Base-by-base conservation (phyloP, 768 basidiomycete genomes). In the Lactarius tabidus region DNA sequence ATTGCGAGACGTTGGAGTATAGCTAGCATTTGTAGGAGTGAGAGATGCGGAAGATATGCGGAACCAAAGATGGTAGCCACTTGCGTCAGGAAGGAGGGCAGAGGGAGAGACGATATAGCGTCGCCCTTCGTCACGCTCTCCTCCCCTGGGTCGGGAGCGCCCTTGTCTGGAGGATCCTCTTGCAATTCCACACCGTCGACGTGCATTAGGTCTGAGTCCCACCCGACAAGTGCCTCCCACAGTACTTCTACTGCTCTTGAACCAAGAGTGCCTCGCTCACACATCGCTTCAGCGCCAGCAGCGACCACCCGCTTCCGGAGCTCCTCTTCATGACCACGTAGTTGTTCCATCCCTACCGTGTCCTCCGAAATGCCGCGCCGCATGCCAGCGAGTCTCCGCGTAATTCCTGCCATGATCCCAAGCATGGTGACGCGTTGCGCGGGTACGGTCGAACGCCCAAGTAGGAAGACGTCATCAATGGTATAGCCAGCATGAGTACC, bases 371-470 rank as follows among this genome's bases (percentile, higher is more conserved):
- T 72, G 6, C 71, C 73, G 6, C 79, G 67, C 60, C 75, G 73
- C 26, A 70, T 68, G 31, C 67, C 55, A 15, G 70, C 72, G 5
- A 75, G 66, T 39, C 75, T 73, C 28, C 77, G 77, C 6, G 83
- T 78, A 56, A 95, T 83, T 35, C 82, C 81, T 0, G 82, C 80
- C 1, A 96, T 75, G 2, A 95, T 79, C 7, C 85, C 83, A 20
- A 96, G 77, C 89, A 95, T 95, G 0, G 85, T 84, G 6, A 89
- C 85, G 38, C 94, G 81, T 72, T 98, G 95, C 6, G 90, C 88
- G 15, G 87, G 85, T 0, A 95, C 89, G 2, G 87, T 93, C 0
- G 92, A 94, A 43, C 91, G 79, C 4, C 87, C 85, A 10, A 95
- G 80, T 45, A 90, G 77, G 53, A 95, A 87, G 4, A 96, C 80